Evolutionary conservation across 2,329 filamentous ascomycete species (phyloP), one percentile per base, ranked within the genome.

Genomic region (Blastomyces silverae): DNA sequence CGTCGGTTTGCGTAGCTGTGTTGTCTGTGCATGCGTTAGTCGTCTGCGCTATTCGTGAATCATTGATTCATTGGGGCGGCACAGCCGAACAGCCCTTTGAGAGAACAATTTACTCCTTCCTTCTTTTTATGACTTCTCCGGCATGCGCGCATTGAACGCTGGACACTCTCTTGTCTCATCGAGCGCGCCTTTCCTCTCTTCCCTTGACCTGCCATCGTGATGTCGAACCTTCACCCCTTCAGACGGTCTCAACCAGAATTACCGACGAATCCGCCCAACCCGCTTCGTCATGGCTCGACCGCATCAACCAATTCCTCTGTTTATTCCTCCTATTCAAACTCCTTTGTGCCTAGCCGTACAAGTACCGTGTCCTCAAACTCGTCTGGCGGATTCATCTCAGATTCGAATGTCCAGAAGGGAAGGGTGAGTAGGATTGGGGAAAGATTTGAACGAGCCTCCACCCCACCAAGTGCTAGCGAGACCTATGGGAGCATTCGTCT

Each of bases 401-500:
- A 63, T 48, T 66, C 81, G 81, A 55, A 83, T 86, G 72, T 74
- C 82, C 70, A 77, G 81, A 66, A 78, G 83, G 69, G 58, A 39
- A 25, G 2, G 34, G 48, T 52, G 22, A 53, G 72, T 74, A 61
- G 66, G 64, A n/a, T 63, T 64, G 50, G 67, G 67, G 62, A 69
- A 64, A 5, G 68, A 67, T 62, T 69, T 69, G n/a, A 64, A 69
- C 22, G 63, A 67, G 15, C 71, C 72, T 59, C 68, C 34, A 44
- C 50, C 39, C 52, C 69, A 66, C 66, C 73, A 46, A 83, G 78
- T 67, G 81, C 85, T n/a, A 85, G 86, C 44, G 86, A 85, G 70
- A 81, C 88, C 67, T 92, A 91, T 73, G 86, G 85, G 69, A 88
- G 83, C 69, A 84, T 89, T 66, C 88, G 91, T 63, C 89, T 90